phyloP scores from a whole-genome alignment of 345 rosid genomes.

The Reutealis trisperma region DNA sequence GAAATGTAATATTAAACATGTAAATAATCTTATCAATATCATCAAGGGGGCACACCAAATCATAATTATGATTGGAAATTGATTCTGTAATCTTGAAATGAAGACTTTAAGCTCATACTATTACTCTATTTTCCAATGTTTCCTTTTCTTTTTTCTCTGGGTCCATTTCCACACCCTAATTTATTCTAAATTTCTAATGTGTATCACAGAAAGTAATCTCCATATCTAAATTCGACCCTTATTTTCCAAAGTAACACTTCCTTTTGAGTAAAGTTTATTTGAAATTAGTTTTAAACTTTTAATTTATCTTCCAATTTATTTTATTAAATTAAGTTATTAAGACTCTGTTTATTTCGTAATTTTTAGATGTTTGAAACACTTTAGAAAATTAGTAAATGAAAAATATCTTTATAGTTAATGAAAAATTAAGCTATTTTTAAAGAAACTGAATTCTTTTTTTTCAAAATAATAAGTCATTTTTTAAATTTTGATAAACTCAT shows the following conservation, averaged over 20 bases:
- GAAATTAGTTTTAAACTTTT: too few relatives aligned
- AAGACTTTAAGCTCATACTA: constrained; percentile 9
- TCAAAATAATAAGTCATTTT: too few relatives aligned
- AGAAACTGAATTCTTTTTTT: too few relatives aligned
- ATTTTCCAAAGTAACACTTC: background rate
- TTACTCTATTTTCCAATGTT: background rate
- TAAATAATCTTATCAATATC: constrained; percentile 7
- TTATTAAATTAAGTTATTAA: too few relatives aligned
- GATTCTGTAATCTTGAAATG: background rate
- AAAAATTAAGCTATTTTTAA: too few relatives aligned
- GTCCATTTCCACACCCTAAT: background rate
- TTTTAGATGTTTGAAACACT: too few relatives aligned
- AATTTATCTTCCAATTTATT: too few relatives aligned
- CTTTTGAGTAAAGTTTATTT: background rate
- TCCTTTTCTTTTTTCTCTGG: background rate
- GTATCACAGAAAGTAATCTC: background rate
- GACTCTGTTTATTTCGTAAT: too few relatives aligned
- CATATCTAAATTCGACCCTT: background rate
- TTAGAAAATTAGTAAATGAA: too few relatives aligned
- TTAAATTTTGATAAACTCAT: too few relatives aligned
- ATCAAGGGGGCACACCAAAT: constrained; percentile 16
- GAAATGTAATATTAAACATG: background rate
- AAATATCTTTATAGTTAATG: too few relatives aligned
- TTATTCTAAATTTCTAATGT: background rate
- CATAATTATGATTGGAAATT: constrained; percentile 6